These are phyloP conservation scores for Glarea lozoyensis DNA, from an alignment of 495 filamentous ascomycete species.

Conservation along the genomic window DNA sequence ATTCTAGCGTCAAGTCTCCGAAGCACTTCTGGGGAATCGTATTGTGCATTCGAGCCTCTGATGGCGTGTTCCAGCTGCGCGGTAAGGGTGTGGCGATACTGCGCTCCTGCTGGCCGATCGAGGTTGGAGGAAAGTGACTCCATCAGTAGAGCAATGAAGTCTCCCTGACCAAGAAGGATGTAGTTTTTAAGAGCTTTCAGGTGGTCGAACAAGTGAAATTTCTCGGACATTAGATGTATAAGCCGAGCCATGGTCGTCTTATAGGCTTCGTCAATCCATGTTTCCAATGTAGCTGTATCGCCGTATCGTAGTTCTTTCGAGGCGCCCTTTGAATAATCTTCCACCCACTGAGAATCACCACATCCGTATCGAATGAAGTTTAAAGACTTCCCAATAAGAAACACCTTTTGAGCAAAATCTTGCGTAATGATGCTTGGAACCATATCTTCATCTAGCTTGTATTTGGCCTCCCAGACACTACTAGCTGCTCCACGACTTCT, in stretches of 20 bases:
- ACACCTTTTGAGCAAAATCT: constrained; percentile 91
- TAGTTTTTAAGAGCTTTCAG: constrained; percentile 90
- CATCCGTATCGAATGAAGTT: constrained; percentile 98
- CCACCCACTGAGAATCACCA: constrained; percentile 89
- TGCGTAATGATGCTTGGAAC: constrained; percentile 85
- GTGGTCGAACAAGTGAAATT: constrained; percentile 91
- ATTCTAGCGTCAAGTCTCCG: constrained; percentile 90
- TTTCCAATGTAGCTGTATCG: constrained; percentile 83
- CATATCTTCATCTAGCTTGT: constrained; percentile 76
- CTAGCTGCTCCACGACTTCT: constrained; percentile 61
- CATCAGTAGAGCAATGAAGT: constrained; percentile 97
- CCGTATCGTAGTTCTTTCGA: constrained; percentile 91
- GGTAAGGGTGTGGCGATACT: constrained; percentile 92
- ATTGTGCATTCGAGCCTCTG: constrained; percentile 93
- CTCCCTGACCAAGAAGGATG: constrained; percentile 86
- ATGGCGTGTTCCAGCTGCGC: constrained; percentile 97
- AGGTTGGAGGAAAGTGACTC: constrained; percentile 87
- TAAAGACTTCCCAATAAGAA: constrained; percentile 92
- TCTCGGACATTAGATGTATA: constrained; percentile 86
- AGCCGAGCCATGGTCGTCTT: constrained; percentile 94
- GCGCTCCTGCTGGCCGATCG: constrained; percentile 87
- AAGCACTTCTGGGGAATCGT: constrained; percentile 86
- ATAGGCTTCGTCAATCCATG: constrained; percentile 93
- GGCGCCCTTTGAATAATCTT: constrained; percentile 86
- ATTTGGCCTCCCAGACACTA: constrained; percentile 98